Percentiles rank a stretch among this genome's conserved stretches.
phyloP scores from a whole-genome alignment of 108 stramenopile genomes.

The Cyclotella cryptica region DNA sequence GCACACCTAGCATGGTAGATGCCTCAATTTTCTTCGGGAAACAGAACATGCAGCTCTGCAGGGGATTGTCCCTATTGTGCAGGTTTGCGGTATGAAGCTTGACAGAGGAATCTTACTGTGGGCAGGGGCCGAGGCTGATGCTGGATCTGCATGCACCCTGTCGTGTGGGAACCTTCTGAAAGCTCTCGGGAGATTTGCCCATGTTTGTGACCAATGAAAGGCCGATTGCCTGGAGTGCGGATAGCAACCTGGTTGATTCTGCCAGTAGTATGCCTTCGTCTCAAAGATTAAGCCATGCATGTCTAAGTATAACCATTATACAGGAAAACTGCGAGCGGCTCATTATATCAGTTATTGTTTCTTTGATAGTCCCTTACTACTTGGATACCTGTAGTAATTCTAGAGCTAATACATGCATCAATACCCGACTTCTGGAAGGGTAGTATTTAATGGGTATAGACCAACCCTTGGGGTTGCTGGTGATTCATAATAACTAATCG shows the following conservation, averaged over 20 bases:
- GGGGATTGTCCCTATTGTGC: too few species aligned
- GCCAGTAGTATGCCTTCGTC: conserved; percentile 99
- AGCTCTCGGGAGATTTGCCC: conserved; percentile 12
- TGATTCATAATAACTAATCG: conserved; percentile 54
- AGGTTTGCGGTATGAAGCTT: conserved; percentile 21
- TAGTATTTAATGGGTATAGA: conserved; percentile 97
- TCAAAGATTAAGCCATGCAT: conserved; percentile 99
- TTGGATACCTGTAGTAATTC: conserved; percentile 99
- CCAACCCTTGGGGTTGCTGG: conserved; percentile 88
- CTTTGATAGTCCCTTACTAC: conserved; percentile 99
- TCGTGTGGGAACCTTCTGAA: background rate
- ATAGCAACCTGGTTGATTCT: conserved; percentile 95
- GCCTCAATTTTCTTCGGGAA: too few species aligned
- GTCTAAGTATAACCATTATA: conserved; percentile 98
- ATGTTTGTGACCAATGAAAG: conserved; percentile 23
- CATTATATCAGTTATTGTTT: conserved; percentile 99
- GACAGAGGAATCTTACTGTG: conserved; percentile 18
- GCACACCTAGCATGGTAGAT: too few species aligned
- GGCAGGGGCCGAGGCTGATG: conserved; percentile 16
- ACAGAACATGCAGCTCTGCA: too few species aligned
- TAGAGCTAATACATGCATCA: conserved; percentile 97
- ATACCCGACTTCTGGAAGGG: conserved; percentile 86
- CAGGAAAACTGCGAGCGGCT: conserved; percentile 94
- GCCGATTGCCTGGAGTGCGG: conserved; percentile 63
- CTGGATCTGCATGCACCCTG: background rate